Evolutionary conservation across 345 rosid species (phyloP), one percentile per base, ranked within the genome.

Genomic region (Acer saccharum): DNA sequence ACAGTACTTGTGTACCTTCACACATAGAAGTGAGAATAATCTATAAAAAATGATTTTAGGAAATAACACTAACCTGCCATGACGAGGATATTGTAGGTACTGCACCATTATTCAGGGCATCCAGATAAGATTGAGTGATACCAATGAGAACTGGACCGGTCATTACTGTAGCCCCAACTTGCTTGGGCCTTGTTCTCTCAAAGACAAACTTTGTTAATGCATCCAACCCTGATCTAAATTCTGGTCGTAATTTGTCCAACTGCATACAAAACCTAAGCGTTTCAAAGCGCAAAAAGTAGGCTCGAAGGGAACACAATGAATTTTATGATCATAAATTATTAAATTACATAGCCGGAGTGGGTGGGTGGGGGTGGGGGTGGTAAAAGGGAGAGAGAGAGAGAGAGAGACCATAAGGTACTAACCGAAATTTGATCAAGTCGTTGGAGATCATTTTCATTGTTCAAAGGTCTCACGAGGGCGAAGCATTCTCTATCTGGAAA

Each of bases 151-250:
- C 78, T 20, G 98, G 98, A 46, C 99, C 98, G 0, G 98, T 94
- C 97, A 97, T 83, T 72, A 90, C 76, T 20, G 98, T 94, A 79
- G 98, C 90, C 74, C 97, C 98, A 2, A 94, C 79, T 81, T 97
- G 98, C 89, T 97, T 97, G 25, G 98, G 98, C 83, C 98, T 91
- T 46, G 98, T 94, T 84, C 92, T 91, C 95, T 97, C 98, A 82
- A 94, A 94, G 83, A 97, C 98, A 86, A 94, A 94, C 82, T 83
- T 94, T 73, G 99, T 94, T 73, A 94, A 85, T 58, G 97, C 98
- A 86, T 97, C 98, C 79, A 94, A 79, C 63, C 99, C 98, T 74
- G 93, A 73, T 69, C 90, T 91, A 69, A 97, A 97, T 76, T 93
- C 97, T 68, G 97, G 95, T 79, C 98, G 89, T 81, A 94, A 81